phyloP scores from a whole-genome alignment of 208 protist genomes.

The Balamuthia mandrillaris region DNA sequence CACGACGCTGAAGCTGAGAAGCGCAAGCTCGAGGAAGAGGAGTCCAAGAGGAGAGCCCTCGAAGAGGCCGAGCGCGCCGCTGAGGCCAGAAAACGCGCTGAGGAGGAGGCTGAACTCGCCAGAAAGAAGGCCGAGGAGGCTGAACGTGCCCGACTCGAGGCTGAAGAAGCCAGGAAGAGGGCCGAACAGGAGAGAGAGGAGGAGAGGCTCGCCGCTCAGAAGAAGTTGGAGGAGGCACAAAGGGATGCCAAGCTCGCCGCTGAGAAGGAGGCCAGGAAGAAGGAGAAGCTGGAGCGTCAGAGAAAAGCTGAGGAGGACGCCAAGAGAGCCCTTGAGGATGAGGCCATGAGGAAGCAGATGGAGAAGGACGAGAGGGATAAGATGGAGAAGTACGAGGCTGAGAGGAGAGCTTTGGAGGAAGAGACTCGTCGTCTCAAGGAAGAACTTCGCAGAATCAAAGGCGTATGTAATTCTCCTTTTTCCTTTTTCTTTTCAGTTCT shows the following conservation, averaged over 20 bases:
- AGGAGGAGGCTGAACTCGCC: slow-evolving; percentile 31
- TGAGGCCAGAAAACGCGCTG: background rate
- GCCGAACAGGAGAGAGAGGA: slow-evolving; percentile 5
- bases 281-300: slow-evolving; percentile 9
- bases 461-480: background rate
- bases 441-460: background rate
- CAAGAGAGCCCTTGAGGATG: slow-evolving; percentile 2
- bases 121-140: slow-evolving; percentile 11
- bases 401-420: background rate
- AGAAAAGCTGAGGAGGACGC: background rate
- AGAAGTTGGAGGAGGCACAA: background rate
- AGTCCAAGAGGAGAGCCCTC: background rate
- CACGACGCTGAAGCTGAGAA: no score
- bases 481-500: no score
- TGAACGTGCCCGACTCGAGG: slow-evolving; percentile 5
- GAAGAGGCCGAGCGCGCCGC: slow-evolving; percentile 20
- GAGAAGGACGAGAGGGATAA: slow-evolving; percentile 22
- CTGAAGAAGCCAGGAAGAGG: background rate
- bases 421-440: background rate
- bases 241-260: background rate
- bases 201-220: background rate
- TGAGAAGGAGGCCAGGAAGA: slow-evolving; percentile 23
- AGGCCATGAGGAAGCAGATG: background rate
- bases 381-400: background rate
- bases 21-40: background rate